These are phyloP conservation scores for Xylariaceae sp. DNA, from an alignment of 2,329 filamentous ascomycete species.

Conservation along the genomic window DNA sequence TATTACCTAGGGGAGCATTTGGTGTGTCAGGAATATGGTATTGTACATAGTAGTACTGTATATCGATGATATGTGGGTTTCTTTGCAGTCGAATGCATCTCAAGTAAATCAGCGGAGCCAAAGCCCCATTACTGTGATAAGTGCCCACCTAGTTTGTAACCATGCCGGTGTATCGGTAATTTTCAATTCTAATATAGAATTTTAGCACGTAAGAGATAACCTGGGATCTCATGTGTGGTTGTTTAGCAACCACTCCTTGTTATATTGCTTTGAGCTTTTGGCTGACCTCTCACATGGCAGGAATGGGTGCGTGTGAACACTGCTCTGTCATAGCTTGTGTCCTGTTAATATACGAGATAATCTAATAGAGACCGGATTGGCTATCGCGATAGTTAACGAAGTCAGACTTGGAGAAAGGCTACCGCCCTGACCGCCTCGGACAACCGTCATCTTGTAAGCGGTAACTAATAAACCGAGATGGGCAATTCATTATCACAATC, in stretches of 20 bases:
- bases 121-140: conserved; percentile 23
- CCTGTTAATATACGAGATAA: conserved; percentile 26
- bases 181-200: conserved; percentile 7
- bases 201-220: conserved; percentile 18
- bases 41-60: background rate
- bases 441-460: conserved; percentile 24
- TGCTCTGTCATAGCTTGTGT: conserved; percentile 18
- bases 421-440: conserved; percentile 20
- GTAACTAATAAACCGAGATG: conserved; percentile 22
- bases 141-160: conserved; percentile 14
- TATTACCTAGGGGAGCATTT: background rate
- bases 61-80: conserved; percentile 13
- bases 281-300: conserved; percentile 16
- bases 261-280: conserved; percentile 16
- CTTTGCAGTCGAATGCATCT: conserved; percentile 14
- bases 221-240: conserved; percentile 13
- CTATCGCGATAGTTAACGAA: conserved; percentile 6
- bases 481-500: conserved; percentile 25
- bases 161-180: conserved; percentile 13
- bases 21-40: background rate
- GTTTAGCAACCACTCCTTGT: conserved; percentile 16
- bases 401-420: conserved; percentile 25
- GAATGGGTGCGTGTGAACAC: conserved; percentile 13
- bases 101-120: conserved; percentile 18
- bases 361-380: conserved; percentile 19